Base-by-base conservation (phyloP, 2,329 filamentous ascomycete genomes). In the Blumeriella jaapii region DNA sequence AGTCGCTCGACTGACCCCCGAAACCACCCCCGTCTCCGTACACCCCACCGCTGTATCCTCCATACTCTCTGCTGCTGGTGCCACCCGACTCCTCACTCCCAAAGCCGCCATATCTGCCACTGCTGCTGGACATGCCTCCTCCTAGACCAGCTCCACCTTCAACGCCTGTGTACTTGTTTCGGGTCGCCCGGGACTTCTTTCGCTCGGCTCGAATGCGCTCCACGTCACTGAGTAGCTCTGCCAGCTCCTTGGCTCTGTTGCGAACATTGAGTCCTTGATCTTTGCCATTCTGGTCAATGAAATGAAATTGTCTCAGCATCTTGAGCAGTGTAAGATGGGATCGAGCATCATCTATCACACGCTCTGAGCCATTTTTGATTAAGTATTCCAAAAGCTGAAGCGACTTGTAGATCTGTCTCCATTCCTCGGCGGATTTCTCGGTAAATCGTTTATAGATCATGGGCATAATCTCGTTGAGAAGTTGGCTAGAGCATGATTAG, bases 381-480 rank as follows among this genome's bases (percentile, higher is more conserved):
- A 98, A 73, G 55, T 94, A 93, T 59, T 98, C 89, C 56, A 98
- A 79, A 37, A 98, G 71, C 68, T 96, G 91, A 15, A 98, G 77
- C 7, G 85, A 81, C 68, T 98, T 98, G 72, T 98, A 98, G 56
- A 98, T 98, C 61, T 98, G 91, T 49, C 91, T 76, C 91, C 91
- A 98, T 63, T 98, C 91, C 59, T 98, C 91, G 37, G 91, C 89
- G 6, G 86, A 73, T 67, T 98, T 98, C 59, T 98, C 91, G 42
- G 91, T 98, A 61, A 98, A 98, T 47, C 91, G 83, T 55, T 93
- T 91, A 67, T 98, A 98, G 56, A 98, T 94, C 85, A 98, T 91
- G 48, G 91, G 91, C 91, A 98, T 98, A 58, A 98, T 96, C 61
- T 98, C 91, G 61, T 96, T 96, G 38, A 98, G 76, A 34, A 87